Evolutionary conservation across 768 basidiomycete genomes (phyloP), one percentile per base, ranked within the genome.

Genomic region (Hygrocybe punicea): DNA sequence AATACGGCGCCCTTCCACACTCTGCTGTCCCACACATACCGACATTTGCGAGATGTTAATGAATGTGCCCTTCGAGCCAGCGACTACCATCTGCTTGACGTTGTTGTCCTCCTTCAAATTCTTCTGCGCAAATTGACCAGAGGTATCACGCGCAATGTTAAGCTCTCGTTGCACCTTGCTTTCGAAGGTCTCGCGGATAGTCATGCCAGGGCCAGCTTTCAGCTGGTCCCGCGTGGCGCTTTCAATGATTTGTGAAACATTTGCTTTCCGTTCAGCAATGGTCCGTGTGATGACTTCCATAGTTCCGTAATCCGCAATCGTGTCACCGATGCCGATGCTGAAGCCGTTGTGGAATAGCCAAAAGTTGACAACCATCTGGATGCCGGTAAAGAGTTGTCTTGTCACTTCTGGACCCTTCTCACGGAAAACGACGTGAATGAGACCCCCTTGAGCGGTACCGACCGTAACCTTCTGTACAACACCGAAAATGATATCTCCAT

Each of bases 21-120:
- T 89, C 76, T 98, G 96, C 74, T 98, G 97, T 23, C 97, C 97
- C 40, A 99, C 97, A 79, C 94, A 94, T 56, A 95, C 95, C 16
- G 96, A 96, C 97, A 98, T 98, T 75, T 99, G 97, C 10, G 97
- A 98, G 66, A 99, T 98, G 73, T 99, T 99, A 82, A 98, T 99
- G 80, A 93, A 95, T 0, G 94, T 94, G 73, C 95, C 94, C 74
- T 99, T 98, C 11, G 97, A 97, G 23, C 97, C 97, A 9, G 97
- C 95, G 6, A 96, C 93, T 67, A 98, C 96, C 97, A 99, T 99
- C 82, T 98, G 97, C 81, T 98, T 99, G 78, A 98, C 95, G 65
- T 98, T 98, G 80, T 99, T 98, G 75, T 97, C 95, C 71, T 93
- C 92, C 81, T 98, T 98, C 81, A 98, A 78, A 68, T 88, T 88